Evolutionary conservation across 2,329 filamentous ascomycete genomes (phyloP).

Genomic region (Penicillium sp.): DNA sequence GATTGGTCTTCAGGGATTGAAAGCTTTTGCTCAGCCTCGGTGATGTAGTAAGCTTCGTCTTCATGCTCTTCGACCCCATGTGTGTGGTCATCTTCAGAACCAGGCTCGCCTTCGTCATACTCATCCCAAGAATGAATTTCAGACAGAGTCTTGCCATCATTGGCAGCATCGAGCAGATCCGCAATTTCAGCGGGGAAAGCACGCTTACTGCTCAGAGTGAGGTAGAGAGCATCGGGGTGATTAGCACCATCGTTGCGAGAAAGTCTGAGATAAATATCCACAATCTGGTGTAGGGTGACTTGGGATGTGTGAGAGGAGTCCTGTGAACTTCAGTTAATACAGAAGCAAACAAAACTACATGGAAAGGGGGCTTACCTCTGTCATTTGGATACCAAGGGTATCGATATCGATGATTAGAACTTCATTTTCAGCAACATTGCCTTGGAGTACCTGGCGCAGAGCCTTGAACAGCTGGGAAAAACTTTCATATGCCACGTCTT

Average conservation of each 20-base stretch:
- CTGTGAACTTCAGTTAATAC: conserved; percentile 41
- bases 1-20: conserved; percentile 2
- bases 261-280: conserved; percentile 61
- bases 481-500: conserved; percentile 53
- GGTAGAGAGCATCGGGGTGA: conserved; percentile 57
- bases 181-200: conserved; percentile 56
- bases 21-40: conserved; percentile 8
- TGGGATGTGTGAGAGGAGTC: conserved; percentile 51
- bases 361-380: conserved; percentile 54
- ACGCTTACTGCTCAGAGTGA: conserved; percentile 56
- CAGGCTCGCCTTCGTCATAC: conserved; percentile 51
- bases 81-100: conserved; percentile 17
- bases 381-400: conserved; percentile 56
- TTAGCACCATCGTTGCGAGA: conserved; percentile 60
- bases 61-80: conserved; percentile 18
- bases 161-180: conserved; percentile 54
- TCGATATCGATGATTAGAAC: conserved; percentile 59
- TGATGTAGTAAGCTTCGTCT: conserved; percentile 10
- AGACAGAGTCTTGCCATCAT: conserved; percentile 59
- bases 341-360: neutral
- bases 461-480: conserved; percentile 59
- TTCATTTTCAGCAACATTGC: conserved; percentile 58
- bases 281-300: conserved; percentile 57
- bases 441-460: conserved; percentile 56
- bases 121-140: conserved; percentile 48